phyloP scores from a whole-genome alignment of 75 land plant species.

The Sequoiadendron giganteum region DNA sequence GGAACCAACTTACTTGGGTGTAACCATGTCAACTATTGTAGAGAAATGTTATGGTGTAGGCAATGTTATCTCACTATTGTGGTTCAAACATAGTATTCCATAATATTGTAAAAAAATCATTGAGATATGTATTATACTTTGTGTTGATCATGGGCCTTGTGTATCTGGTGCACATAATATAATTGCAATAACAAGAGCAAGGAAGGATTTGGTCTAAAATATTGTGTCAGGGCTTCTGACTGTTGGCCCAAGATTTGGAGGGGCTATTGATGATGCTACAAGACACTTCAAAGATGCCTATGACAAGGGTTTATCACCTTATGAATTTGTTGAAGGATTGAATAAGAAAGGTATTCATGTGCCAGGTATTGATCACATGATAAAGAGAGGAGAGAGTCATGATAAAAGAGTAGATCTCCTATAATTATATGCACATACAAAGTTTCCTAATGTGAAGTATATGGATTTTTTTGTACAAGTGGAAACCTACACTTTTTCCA shows the following conservation, averaged over 20 bases:
- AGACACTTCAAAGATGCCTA: conserved; percentile 97
- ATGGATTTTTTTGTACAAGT: conserved; percentile 96
- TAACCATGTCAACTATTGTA: conserved; percentile 91
- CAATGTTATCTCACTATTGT: conserved; percentile 94
- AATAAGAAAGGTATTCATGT: conserved; percentile 99
- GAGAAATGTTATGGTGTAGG: conserved; percentile 89
- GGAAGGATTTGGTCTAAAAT: conserved; percentile 92
- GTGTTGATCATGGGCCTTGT: conserved; percentile 99
- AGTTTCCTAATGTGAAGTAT: conserved; percentile 94
- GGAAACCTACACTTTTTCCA: conserved; percentile 90
- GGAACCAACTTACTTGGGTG: conserved; percentile 95
- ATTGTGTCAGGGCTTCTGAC: conserved; percentile 99
- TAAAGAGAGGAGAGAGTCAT: conserved; percentile 96
- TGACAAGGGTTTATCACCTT: too few relatives aligned
- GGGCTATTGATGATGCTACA: conserved; percentile 99
- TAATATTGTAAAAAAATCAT: conserved; percentile 91
- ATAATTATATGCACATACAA: conserved; percentile 71
- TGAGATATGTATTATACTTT: conserved; percentile 98
- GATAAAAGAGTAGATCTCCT: conserved; percentile 96
- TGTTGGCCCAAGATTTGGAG: conserved; percentile 98
- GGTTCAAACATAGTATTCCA: conserved; percentile 98
- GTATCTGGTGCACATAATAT: conserved; percentile 99
- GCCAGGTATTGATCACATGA: conserved; percentile 99
- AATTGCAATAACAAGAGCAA: conserved; percentile 96
- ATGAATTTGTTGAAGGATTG: conserved; percentile 95